Conservation (phyloP, 257 asterid genomes). For the Petunia axillaris region DNA sequence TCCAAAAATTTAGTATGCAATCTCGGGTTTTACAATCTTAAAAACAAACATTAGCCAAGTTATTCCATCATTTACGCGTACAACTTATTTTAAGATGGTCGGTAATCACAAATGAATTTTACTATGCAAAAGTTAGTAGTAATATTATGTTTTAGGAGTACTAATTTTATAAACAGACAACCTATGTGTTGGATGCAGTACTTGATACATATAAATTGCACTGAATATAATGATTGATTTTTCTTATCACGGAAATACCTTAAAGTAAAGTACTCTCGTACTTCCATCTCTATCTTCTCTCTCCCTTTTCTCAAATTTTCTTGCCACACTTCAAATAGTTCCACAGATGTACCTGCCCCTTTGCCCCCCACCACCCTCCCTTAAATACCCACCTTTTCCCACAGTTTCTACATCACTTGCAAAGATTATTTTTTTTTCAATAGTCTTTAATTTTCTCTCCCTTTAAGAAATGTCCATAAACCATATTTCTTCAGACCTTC, state of each 20-base stretch:
- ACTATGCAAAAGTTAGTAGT: too few species aligned
- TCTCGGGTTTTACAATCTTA: not conserved
- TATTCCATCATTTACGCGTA: too few species aligned
- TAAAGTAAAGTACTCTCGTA: conserved; percentile 54
- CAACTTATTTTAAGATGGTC: too few species aligned
- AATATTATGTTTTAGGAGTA: not conserved
- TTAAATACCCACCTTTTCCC: conserved; percentile 2
- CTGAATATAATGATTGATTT: conserved; percentile 71
- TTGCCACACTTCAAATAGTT: conserved; percentile 30
- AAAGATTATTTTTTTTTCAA: not conserved
- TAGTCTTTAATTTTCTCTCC: not conserved
- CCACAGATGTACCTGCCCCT: conserved; percentile 36
- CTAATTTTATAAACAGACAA: not conserved
- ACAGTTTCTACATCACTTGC: not conserved
- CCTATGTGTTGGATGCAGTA: not conserved
- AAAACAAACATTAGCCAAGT: not conserved
- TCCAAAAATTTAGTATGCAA: too few species aligned
- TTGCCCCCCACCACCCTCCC: conserved; percentile 13
- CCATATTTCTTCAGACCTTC: conserved; percentile 57
- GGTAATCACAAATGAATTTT: not conserved
- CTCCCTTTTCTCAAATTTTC: conserved; percentile 22
- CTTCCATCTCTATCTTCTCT: conserved; percentile 24
- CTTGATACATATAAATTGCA: conserved; percentile 45
- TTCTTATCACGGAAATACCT: conserved; percentile 67
- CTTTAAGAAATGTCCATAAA: conserved; percentile 58